phyloP scores from a whole-genome alignment of 129 eudicot genomes.

The Centaurea solstitialis region DNA sequence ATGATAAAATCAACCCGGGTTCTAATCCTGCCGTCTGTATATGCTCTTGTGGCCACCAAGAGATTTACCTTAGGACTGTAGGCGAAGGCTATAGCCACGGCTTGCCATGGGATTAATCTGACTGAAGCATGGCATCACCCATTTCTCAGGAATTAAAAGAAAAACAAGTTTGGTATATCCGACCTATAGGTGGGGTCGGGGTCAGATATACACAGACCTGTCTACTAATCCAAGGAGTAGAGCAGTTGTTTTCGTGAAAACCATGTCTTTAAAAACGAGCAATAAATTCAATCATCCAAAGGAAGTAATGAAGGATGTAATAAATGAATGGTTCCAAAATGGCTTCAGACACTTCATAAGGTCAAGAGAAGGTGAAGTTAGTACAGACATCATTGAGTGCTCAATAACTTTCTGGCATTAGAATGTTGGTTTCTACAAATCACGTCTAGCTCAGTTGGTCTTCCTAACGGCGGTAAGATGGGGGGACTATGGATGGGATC shows the following conservation, averaged over 20 bases:
- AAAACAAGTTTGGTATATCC: not conserved
- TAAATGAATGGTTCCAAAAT: not conserved
- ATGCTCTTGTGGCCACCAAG: no score
- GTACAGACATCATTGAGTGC: not conserved
- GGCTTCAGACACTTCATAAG: not conserved
- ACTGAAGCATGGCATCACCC: no score
- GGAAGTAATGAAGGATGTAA: not conserved
- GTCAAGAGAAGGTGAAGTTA: not conserved
- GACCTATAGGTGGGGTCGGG: not conserved
- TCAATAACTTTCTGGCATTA: not conserved
- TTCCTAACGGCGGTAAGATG: no score
- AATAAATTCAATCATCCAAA: not conserved
- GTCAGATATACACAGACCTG: not conserved
- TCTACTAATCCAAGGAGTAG: not conserved
- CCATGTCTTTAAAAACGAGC: not conserved
- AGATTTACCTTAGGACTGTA: no score
- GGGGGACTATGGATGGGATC: no score
- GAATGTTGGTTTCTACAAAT: not conserved
- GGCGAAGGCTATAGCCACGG: no score
- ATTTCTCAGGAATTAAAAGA: no score
- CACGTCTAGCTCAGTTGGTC: no score
- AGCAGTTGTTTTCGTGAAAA: not conserved
- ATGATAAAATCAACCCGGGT: no score
- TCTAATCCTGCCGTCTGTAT: no score
- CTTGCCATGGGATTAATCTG: no score